phyloP scores from a whole-genome alignment of 108 stramenopile genomes.

The Mediolabrus comicus region DNA sequence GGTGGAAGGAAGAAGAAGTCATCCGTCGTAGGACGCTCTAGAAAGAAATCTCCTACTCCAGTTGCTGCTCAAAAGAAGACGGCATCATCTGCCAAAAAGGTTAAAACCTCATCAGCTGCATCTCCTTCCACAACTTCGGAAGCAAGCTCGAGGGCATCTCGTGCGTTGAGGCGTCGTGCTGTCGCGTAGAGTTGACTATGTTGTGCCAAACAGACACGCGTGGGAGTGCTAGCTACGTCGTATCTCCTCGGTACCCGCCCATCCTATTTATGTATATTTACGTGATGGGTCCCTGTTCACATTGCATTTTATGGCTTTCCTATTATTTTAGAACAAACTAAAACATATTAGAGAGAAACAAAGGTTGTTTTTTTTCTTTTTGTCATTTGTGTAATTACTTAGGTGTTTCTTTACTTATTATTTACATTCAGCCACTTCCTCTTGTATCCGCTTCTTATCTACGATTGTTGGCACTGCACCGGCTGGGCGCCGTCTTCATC shows the following conservation, averaged over 20 bases:
- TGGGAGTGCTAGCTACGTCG: background rate
- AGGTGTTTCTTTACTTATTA: no score
- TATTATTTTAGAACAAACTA: background rate
- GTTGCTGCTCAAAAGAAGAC: background rate
- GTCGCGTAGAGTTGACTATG: background rate
- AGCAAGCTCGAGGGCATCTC: slow-evolving; percentile 14
- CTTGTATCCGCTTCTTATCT: no score
- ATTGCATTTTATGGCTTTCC: slow-evolving; percentile 11
- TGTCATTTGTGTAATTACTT: background rate
- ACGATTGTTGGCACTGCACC: slow-evolving; percentile 93
- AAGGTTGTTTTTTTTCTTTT: background rate
- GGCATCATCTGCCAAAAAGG: slow-evolving; percentile 1
- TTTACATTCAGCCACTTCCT: no score
- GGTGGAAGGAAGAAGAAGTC: background rate
- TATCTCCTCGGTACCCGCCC: background rate
- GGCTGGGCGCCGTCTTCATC: slow-evolving; percentile 70
- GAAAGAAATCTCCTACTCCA: slow-evolving; percentile 16
- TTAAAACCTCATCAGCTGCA: slow-evolving; percentile 5
- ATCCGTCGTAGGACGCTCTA: background rate
- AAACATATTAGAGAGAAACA: background rate
- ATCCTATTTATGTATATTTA: slow-evolving; percentile 3
- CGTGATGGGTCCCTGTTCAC: background rate
- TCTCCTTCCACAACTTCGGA: slow-evolving; percentile 28
- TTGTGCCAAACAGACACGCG: background rate
- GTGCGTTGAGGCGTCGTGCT: slow-evolving; percentile 5